phyloP scores from a whole-genome alignment of 306 rosid species.

The Lathyrus sativus region DNA sequence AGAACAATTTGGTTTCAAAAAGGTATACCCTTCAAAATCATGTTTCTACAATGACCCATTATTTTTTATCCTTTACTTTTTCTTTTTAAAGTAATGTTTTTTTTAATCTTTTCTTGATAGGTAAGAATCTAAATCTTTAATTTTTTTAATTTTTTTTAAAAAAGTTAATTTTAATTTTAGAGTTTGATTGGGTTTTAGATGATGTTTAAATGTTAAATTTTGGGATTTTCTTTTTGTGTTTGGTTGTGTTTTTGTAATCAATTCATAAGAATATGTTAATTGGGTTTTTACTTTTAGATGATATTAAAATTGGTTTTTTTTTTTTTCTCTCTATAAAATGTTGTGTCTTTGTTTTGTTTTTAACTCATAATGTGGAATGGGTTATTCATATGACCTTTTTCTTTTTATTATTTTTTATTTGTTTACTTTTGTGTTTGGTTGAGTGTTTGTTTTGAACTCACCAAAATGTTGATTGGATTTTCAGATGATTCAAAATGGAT shows the following conservation, averaged over 20 bases:
- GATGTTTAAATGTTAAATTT: background rate
- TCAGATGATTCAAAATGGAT: slow-evolving; percentile 56
- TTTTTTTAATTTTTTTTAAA: background rate
- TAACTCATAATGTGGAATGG: background rate
- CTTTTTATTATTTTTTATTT: no score
- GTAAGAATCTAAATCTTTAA: background rate
- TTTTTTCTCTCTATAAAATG: background rate
- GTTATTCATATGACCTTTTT: background rate
- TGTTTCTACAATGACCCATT: background rate
- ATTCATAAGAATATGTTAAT: background rate
- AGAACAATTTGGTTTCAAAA: slow-evolving; percentile 39
- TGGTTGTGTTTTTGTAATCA: background rate
- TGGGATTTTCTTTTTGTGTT: background rate
- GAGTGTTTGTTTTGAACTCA: background rate
- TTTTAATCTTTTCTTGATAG: background rate
- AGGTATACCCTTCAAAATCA: slow-evolving; percentile 36
- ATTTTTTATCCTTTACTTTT: background rate
- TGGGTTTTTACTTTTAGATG: background rate
- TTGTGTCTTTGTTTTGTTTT: background rate
- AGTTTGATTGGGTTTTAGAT: background rate
- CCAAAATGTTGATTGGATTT: slow-evolving; percentile 19
- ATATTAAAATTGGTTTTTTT: background rate
- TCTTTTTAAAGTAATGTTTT: background rate
- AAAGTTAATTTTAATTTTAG: background rate
- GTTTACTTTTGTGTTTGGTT: background rate